Evolutionary conservation across 805 yeast genomes (phyloP).

Genomic region (Kodamaea laetipori): DNA sequence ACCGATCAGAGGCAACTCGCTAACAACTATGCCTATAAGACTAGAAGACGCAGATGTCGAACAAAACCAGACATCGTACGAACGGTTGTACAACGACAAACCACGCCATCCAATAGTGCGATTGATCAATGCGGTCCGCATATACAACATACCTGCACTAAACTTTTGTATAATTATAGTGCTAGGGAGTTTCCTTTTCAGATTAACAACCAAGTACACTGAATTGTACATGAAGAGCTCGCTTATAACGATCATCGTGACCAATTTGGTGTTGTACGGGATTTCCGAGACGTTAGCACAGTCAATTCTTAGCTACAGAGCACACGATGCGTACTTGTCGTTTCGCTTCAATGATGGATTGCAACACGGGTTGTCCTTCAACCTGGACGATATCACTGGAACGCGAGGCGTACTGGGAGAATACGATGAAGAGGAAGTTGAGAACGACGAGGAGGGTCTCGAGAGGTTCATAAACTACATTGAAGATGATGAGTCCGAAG

Average conservation of each 20-base stretch:
- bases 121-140: slow-evolving; percentile 35
- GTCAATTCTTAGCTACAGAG: slow-evolving; percentile 45
- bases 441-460: slow-evolving; percentile 24
- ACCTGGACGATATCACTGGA: slow-evolving; percentile 19
- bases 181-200: slow-evolving; percentile 51
- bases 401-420: slow-evolving; percentile 9
- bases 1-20: too few relatives aligned
- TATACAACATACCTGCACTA: slow-evolving; percentile 55
- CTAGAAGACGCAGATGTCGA: slow-evolving; percentile 18
- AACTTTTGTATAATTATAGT: slow-evolving; percentile 55
- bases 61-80: slow-evolving; percentile 15
- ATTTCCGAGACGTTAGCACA: slow-evolving; percentile 93
- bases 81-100: not conserved
- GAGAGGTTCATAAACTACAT: slow-evolving; percentile 39
- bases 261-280: slow-evolving; percentile 81
- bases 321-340: slow-evolving; percentile 24
- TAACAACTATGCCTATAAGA: slow-evolving; percentile 24
- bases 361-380: slow-evolving; percentile 21
- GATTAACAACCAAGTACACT: slow-evolving; percentile 59
- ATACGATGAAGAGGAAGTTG: slow-evolving; percentile 10
- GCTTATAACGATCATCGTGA: slow-evolving; percentile 73
- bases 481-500: slow-evolving; percentile 24
- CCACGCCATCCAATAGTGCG: slow-evolving; percentile 9
- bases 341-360: slow-evolving; percentile 22
- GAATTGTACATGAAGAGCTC: slow-evolving; percentile 64